A percentile compares a stretch with the other conserved stretches of the same genome.
Evolutionary conservation across 2,329 filamentous ascomycete species (phyloP).

Genomic region (Blastomyces silverae): DNA sequence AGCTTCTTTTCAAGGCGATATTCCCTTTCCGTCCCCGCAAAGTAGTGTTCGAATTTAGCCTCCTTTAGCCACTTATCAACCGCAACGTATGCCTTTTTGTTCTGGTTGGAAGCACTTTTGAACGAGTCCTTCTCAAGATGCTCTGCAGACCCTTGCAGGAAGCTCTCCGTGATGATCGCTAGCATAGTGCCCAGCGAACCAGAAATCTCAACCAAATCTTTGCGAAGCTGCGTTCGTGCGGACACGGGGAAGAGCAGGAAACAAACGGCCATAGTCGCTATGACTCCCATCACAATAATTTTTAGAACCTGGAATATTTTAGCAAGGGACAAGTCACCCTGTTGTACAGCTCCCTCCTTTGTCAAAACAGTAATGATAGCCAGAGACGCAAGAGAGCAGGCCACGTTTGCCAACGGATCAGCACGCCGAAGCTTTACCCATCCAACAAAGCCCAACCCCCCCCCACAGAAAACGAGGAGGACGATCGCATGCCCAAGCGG

Average conservation of each 20-base stretch:
- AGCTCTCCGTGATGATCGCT: slow-evolving; percentile 71
- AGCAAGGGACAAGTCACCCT: slow-evolving; percentile 69
- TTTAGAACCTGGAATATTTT: slow-evolving; percentile 78
- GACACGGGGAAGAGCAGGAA: slow-evolving; percentile 71
- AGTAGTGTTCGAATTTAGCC: slow-evolving; percentile 81
- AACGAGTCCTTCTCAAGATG: slow-evolving; percentile 65
- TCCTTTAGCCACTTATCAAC: slow-evolving; percentile 75
- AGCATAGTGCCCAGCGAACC: slow-evolving; percentile 74
- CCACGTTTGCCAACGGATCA: slow-evolving; percentile 73
- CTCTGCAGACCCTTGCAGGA: slow-evolving; percentile 73
- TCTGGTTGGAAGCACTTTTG: slow-evolving; percentile 53
- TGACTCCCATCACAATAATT: slow-evolving; percentile 73
- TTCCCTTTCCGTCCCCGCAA: slow-evolving; percentile 69
- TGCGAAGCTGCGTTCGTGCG: slow-evolving; percentile 64
- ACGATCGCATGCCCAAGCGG: slow-evolving; percentile 71
- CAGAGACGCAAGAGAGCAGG: slow-evolving; percentile 76
- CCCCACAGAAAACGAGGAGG: slow-evolving; percentile 75
- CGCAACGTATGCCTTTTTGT: slow-evolving; percentile 59
- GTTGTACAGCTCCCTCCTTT: slow-evolving; percentile 82
- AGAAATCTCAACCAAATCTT: slow-evolving; percentile 66
- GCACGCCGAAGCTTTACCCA: slow-evolving; percentile 78
- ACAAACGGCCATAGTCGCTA: slow-evolving; percentile 65
- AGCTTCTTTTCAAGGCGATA: slow-evolving; percentile 73
- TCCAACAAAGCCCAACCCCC: slow-evolving; percentile 76
- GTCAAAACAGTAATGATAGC: slow-evolving; percentile 85